Percentiles rank a stretch among this genome's conserved stretches.
Conservation (phyloP, 2,329 filamentous ascomycete genomes). For the Arthrobotrys entomopaga region DNA sequence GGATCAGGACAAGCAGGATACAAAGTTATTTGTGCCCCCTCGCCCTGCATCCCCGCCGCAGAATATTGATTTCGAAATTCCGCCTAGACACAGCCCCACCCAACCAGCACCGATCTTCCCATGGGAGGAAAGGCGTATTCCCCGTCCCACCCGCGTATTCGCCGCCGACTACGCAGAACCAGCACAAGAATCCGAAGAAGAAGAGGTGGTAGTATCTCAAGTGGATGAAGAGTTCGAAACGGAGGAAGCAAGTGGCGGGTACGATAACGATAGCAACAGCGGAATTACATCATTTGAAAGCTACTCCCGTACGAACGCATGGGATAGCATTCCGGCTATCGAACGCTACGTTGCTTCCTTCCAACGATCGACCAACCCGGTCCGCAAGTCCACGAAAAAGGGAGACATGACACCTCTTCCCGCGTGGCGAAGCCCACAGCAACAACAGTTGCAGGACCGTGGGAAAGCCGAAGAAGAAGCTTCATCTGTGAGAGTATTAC, state of each 20-base stretch:
- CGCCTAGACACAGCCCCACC: constrained; percentile 63
- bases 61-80: constrained; percentile 89
- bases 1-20: constrained; percentile 74
- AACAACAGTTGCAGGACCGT: constrained; percentile 8
- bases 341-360: constrained; percentile 81
- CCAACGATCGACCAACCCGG: constrained; percentile 23
- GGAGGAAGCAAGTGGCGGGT: constrained; percentile 39
- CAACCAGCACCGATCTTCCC: constrained; percentile 76
- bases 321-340: constrained; percentile 92
- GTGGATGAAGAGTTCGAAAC: constrained; percentile 58
- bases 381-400: constrained; percentile 15
- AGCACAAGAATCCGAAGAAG: constrained; percentile 30
- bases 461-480: not conserved
- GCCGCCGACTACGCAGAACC: constrained; percentile 65
- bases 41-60: constrained; percentile 82
- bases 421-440: constrained; percentile 8
- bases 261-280: not conserved
- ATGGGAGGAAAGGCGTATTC: constrained; percentile 72
- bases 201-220: constrained; percentile 57
- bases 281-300: constrained; percentile 72
- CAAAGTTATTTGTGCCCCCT: constrained; percentile 79
- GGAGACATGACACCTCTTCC: constrained; percentile 44
- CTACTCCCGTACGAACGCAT: constrained; percentile 84
- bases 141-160: constrained; percentile 71
- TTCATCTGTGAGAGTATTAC: constrained; percentile 13